Evolutionary conservation across 108 stramenopile genomes (phyloP), one percentile per base, ranked within the genome.

Genomic region (Cyclotella atomus): DNA sequence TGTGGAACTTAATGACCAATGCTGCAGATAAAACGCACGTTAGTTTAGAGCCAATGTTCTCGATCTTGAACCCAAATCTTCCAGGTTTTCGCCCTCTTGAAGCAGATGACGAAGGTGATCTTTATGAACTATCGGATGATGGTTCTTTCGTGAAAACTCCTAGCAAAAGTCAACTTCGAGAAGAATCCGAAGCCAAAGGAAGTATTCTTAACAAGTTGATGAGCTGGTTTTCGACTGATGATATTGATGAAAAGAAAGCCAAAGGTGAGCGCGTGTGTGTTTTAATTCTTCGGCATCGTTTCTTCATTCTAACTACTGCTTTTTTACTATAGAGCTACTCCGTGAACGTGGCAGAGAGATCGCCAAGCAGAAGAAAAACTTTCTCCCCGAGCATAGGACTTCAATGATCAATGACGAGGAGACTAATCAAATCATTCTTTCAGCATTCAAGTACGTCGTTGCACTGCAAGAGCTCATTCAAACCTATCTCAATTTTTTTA

Each of bases 391-490:
- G 33, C 62, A 86, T 33, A 77, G 89, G 12, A 70, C 87, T 5
- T 56, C 85, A 0, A 90, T 90, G 89, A 87, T 90, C 23, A 86
- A 78, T 43, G 68, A 83, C 0, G 84, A 86, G 20, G 89, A 90
- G 52, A 85, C 74, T 17, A 78, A 88, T 20, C 55, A 76, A 63
- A 87, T 90, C 41, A 59, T 90, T 45, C 47, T 52, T 8, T 82
- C 76, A 4, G 74, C 85, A 25, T 88, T 86, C 44, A 65, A 83
- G 59, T 90, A 90, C 67, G 81, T 88, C 30, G 46, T 88, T 10
- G 87, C 85, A 10, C 52, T 90, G 61, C 64, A 75, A 17, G 84
- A 85, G 68, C 76, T 75, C 32, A 88, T 82, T 50, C 64, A 86
- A 61, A 63, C 70, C 25, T 47, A 73, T 32, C 73, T 86, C 24